Evolutionary conservation across 2,329 filamentous ascomycete genomes (phyloP).

Genomic region (Hymenotorrendiella dingleyae): DNA sequence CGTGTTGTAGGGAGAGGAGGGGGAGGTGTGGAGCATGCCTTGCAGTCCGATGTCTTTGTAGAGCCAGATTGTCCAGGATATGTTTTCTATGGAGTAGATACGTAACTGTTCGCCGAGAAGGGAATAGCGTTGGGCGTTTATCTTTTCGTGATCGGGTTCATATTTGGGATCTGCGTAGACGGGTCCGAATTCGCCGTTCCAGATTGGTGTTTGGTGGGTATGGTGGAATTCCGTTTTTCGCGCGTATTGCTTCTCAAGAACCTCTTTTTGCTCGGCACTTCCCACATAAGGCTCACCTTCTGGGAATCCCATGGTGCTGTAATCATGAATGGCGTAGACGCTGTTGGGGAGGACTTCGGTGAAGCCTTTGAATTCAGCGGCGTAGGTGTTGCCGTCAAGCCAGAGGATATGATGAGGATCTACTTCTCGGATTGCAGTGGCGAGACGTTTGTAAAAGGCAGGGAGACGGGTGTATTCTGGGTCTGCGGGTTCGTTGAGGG

Average conservation of each 20-base stretch:
- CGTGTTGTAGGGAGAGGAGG: slow-evolving; percentile 47
- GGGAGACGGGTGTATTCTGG: slow-evolving; percentile 32
- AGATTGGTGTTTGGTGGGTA: slow-evolving; percentile 36
- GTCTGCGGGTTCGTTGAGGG: slow-evolving; percentile 32
- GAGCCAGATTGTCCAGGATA: slow-evolving; percentile 56
- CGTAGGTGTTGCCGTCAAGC: slow-evolving; percentile 48
- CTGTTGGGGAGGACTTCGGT: slow-evolving; percentile 39
- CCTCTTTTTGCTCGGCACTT: slow-evolving; percentile 37
- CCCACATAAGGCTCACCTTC: slow-evolving; percentile 37
- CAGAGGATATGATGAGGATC: slow-evolving; percentile 45
- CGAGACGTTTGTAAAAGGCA: slow-evolving; percentile 37
- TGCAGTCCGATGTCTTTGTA: slow-evolving; percentile 47
- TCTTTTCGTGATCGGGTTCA: slow-evolving; percentile 32
- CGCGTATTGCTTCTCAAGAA: slow-evolving; percentile 35
- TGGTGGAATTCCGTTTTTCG: slow-evolving; percentile 41
- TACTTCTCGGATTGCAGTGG: slow-evolving; percentile 35
- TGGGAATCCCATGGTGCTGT: slow-evolving; percentile 45
- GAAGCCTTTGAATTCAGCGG: slow-evolving; percentile 44
- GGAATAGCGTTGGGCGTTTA: slow-evolving; percentile 40
- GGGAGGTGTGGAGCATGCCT: too few relatives aligned
- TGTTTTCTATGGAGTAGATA: slow-evolving; percentile 46
- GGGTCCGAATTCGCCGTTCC: slow-evolving; percentile 47
- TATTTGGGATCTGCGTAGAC: slow-evolving; percentile 32
- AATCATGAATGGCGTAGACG: slow-evolving; percentile 50
- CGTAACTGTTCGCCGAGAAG: slow-evolving; percentile 42